A percentile compares a stretch with the other conserved stretches of the same genome.
Evolutionary conservation across 768 basidiomycete genomes (phyloP).

Genomic region (Boletus rubropictus): DNA sequence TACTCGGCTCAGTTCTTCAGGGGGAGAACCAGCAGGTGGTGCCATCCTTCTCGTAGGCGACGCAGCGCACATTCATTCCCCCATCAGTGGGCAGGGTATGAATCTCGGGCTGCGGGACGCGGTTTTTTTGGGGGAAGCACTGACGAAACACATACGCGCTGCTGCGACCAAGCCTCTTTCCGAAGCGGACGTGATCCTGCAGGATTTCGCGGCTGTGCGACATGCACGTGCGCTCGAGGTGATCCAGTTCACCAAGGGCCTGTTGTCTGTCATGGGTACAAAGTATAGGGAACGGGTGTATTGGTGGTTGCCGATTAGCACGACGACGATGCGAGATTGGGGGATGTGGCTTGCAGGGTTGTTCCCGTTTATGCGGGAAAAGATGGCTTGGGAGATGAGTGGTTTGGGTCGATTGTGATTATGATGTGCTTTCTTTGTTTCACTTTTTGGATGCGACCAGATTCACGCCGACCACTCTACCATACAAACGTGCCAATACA

Average conservation of each 20-base stretch:
- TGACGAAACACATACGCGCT: conserved; percentile 34
- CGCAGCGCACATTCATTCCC: conserved; percentile 51
- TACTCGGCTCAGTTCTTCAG: conserved; percentile 23
- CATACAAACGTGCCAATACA: too few species aligned
- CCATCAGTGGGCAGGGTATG: conserved; percentile 55
- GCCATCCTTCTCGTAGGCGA: conserved; percentile 36
- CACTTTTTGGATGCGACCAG: too few species aligned
- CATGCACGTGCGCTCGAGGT: conserved; percentile 37
- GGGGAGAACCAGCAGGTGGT: conserved; percentile 10
- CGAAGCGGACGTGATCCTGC: conserved; percentile 31
- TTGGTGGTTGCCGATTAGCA: conserved; percentile 29
- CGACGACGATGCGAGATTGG: conserved; percentile 25
- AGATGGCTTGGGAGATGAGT: conserved; percentile 24
- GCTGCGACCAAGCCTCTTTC: conserved; percentile 5
- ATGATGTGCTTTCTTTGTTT: too few species aligned
- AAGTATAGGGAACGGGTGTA: conserved; percentile 6
- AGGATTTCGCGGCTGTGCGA: conserved; percentile 33
- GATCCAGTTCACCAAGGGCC: conserved; percentile 37
- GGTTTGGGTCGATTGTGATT: conserved; percentile 23
- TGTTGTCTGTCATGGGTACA: conserved; percentile 24
- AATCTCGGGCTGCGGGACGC: conserved; percentile 53
- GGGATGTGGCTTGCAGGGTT: conserved; percentile 18
- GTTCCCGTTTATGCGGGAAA: conserved; percentile 16
- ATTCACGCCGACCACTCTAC: too few species aligned
- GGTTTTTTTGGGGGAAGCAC: conserved; percentile 38